A percentile compares a stretch with the other conserved stretches of the same genome.
Evolutionary conservation across 208 protist species (phyloP).

Genomic region (Leishmania mexicana): DNA sequence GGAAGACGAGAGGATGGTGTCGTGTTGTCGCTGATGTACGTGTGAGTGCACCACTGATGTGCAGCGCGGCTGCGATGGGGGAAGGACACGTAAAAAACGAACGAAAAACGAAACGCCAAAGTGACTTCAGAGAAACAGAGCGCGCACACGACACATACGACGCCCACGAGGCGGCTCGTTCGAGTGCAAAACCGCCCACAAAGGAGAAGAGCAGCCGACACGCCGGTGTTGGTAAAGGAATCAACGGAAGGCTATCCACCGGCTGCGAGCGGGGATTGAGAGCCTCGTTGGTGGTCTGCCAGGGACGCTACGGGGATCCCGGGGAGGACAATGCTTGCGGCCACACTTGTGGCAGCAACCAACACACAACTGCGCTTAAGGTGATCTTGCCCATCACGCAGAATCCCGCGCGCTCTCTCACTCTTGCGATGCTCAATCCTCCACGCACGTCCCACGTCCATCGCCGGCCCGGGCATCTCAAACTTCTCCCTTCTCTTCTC

Average conservation of each 20-base stretch:
- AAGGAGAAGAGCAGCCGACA: neutral
- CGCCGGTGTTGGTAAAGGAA: too few relatives aligned
- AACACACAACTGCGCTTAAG: neutral
- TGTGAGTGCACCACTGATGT: neutral
- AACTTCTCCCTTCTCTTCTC: neutral
- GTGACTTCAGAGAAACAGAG: neutral
- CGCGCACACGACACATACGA: neutral
- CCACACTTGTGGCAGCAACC: neutral
- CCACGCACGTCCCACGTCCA: neutral
- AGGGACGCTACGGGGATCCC: neutral
- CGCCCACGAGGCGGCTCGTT: neutral
- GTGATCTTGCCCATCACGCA: neutral
- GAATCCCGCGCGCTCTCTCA: neutral
- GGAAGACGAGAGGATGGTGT: neutral
- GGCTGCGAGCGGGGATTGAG: neutral
- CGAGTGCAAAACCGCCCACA: too few relatives aligned
- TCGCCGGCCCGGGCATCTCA: neutral
- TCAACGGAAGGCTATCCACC: too few relatives aligned
- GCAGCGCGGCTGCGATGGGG: neutral
- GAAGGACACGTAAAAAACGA: neutral
- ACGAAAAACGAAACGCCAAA: neutral
- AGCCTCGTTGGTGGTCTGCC: neutral
- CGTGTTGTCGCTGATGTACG: neutral
- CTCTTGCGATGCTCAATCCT: neutral
- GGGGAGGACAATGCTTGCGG: neutral